Evolutionary conservation across 1,139 yeast genomes (phyloP).

Genomic region (Yamadazyma songkhlaensis): DNA sequence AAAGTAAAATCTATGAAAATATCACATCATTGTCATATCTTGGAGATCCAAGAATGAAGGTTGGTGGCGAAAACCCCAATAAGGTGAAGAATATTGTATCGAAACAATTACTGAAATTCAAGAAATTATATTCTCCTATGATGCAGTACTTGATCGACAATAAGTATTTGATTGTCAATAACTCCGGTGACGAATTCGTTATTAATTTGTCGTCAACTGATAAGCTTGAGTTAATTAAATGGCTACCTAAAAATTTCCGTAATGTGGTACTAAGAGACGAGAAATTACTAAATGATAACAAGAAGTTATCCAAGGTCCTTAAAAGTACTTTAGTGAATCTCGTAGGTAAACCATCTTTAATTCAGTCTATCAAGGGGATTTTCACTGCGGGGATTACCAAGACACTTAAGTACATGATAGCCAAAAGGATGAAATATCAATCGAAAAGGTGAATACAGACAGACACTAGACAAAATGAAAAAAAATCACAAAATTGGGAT

Average conservation of each 20-base stretch:
- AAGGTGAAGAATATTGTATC: constrained; percentile 82
- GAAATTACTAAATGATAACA: not conserved
- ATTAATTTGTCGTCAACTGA: constrained; percentile 16
- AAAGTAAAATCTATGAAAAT: constrained; percentile 65
- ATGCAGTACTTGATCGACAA: constrained; percentile 23
- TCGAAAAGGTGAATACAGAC: too few species aligned
- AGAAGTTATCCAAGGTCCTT: constrained; percentile 34
- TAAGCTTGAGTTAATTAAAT: constrained; percentile 31
- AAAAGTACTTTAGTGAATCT: constrained; percentile 51
- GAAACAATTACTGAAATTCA: constrained; percentile 70
- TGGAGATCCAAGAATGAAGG: constrained; percentile 85
- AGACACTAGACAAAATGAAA: too few species aligned
- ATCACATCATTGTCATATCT: constrained; percentile 80
- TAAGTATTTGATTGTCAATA: constrained; percentile 14
- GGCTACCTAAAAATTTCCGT: constrained; percentile 54
- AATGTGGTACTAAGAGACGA: not conserved
- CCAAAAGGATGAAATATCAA: constrained; percentile 52
- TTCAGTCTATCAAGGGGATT: constrained; percentile 80
- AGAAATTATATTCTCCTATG: constrained; percentile 68
- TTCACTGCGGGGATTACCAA: constrained; percentile 81
- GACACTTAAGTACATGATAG: constrained; percentile 73
- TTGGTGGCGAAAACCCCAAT: constrained; percentile 91
- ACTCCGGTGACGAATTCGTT: constrained; percentile 17
- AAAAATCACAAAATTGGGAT: too few species aligned
- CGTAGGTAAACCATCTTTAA: constrained; percentile 65